Base-by-base conservation (phyloP, 164 flowering plant genomes). In the Aristolochia californica region DNA sequence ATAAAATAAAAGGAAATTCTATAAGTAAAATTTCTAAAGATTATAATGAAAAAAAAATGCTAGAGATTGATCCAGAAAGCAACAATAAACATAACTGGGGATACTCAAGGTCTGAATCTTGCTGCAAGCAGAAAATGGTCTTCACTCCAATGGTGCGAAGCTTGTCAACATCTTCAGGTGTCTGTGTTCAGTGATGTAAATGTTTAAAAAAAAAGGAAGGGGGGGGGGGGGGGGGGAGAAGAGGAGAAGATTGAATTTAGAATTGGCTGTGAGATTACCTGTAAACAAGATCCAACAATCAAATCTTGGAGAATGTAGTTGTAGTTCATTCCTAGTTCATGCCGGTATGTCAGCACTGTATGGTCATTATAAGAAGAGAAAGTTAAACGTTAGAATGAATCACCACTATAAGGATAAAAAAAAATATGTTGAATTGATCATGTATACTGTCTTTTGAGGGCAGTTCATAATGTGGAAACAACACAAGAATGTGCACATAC, bases 21-120 rank as follows among this genome's bases (percentile, higher is more conserved):
- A n/a, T n/a, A n/a, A n/a, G n/a, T n/a, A n/a, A n/a, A n/a, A n/a
- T n/a, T n/a, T n/a, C 10, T 34, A 34, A 34, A 34, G 7, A n/a
- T n/a, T 5, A 34, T 8, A 5, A 34, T 1, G 1, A 34, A n/a
- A n/a, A 34, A 5, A 34, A 34, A 34, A 34, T 34, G 40, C 10
- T 34, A 34, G 40, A 34, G 40, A 12, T 34, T 34, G 40, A 50
- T 23, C 24, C 17, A 17, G 38, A 17, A 34, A 34, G 10, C 4
- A 7, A 9, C 40, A 34, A 34, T 2, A 7, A 34, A 34, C 40
- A 34, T 34, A 2, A 34, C 10, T 12, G 28, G 47, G 95, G 97
- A 93, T 93, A 89, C 97, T 93, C 96, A 60, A 89, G 84, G 77
- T 89, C 99, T 23, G 99, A 72, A 74, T 89, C 72, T 77, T 89